Evolutionary conservation across 2,329 filamentous ascomycete genomes (phyloP).

Genomic region (Paraphaeosphaeria minitans): DNA sequence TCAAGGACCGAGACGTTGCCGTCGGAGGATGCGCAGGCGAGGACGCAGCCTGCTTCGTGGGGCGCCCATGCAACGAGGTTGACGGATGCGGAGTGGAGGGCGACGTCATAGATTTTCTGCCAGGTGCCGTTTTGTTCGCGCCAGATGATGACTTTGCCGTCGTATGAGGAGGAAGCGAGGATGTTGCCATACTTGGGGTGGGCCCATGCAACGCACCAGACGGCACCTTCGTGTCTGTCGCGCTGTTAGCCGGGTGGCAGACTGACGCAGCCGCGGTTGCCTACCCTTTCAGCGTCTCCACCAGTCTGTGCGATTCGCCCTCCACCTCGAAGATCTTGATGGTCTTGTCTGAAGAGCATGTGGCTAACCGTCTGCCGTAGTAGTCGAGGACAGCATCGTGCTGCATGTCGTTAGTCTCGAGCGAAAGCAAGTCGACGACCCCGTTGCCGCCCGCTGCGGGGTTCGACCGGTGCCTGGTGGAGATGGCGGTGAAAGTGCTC

Average conservation of each 20-base stretch:
- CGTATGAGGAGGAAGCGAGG: slow-evolving; percentile 91
- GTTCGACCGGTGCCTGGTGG: background rate
- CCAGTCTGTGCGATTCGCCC: slow-evolving; percentile 84
- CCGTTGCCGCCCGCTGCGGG: background rate
- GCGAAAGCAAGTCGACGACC: slow-evolving; percentile 33
- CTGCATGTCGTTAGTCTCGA: slow-evolving; percentile 56
- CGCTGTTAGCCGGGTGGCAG: slow-evolving; percentile 19
- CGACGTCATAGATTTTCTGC: slow-evolving; percentile 90
- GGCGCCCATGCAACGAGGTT: slow-evolving; percentile 98
- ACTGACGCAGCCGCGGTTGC: slow-evolving; percentile 25
- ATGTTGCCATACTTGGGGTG: slow-evolving; percentile 99
- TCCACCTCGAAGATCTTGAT: slow-evolving; percentile 99
- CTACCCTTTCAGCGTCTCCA: slow-evolving; percentile 94
- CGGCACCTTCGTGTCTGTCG: slow-evolving; percentile 89
- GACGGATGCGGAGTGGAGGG: slow-evolving; percentile 91
- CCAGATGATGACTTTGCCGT: slow-evolving; percentile 99
- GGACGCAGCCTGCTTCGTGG: slow-evolving; percentile 90
- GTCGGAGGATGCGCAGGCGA: slow-evolving; percentile 93
- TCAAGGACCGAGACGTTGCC: slow-evolving; percentile 93
- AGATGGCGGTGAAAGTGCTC: background rate
- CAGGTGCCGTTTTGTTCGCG: slow-evolving; percentile 71
- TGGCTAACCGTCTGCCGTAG: slow-evolving; percentile 94
- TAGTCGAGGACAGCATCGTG: slow-evolving; percentile 99
- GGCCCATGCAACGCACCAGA: slow-evolving; percentile 98
- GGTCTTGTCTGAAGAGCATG: slow-evolving; percentile 96